phyloP scores from a whole-genome alignment of 2,329 filamentous ascomycete genomes.

The Aspergillus sp. region DNA sequence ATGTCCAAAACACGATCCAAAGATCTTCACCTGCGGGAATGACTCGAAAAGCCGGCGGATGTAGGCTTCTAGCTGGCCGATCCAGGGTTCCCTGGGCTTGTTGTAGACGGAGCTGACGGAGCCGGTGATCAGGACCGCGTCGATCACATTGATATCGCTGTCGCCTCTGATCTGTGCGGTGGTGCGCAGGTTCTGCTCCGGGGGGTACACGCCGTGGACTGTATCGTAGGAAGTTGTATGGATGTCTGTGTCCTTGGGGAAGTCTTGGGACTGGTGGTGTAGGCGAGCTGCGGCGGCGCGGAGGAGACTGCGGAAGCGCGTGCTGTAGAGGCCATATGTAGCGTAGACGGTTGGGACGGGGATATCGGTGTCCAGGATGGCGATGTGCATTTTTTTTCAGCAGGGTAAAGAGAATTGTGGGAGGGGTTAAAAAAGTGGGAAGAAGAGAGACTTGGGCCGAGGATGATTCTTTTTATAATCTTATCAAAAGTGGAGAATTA shows the following conservation, averaged over 20 bases:
- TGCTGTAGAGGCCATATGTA: constrained; percentile 28
- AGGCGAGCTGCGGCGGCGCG: constrained; percentile 22
- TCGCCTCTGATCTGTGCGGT: too few species aligned
- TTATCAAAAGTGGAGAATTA: background rate
- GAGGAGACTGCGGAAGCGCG: constrained; percentile 27
- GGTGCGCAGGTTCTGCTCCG: constrained; percentile 1
- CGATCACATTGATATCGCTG: constrained; percentile 9
- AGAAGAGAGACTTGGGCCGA: background rate
- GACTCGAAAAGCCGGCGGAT: constrained; percentile 17
- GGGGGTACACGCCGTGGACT: constrained; percentile 21
- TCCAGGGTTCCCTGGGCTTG: constrained; percentile 21
- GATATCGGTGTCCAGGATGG: constrained; percentile 30
- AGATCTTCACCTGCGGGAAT: constrained; percentile 23
- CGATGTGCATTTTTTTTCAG: constrained; percentile 21
- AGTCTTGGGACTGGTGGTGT: constrained; percentile 5
- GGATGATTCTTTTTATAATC: background rate
- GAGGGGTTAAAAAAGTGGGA: background rate
- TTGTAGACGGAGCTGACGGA: constrained; percentile 22
- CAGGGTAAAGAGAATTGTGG: background rate
- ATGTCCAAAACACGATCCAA: constrained; percentile 30
- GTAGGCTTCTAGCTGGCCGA: constrained; percentile 18
- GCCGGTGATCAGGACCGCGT: constrained; percentile 27
- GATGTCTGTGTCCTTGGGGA: constrained; percentile 11
- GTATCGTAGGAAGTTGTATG: constrained; percentile 27
- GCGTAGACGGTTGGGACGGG: constrained; percentile 26